phyloP scores from a whole-genome alignment of 768 basidiomycete genomes.

The Suillus occidentalis region DNA sequence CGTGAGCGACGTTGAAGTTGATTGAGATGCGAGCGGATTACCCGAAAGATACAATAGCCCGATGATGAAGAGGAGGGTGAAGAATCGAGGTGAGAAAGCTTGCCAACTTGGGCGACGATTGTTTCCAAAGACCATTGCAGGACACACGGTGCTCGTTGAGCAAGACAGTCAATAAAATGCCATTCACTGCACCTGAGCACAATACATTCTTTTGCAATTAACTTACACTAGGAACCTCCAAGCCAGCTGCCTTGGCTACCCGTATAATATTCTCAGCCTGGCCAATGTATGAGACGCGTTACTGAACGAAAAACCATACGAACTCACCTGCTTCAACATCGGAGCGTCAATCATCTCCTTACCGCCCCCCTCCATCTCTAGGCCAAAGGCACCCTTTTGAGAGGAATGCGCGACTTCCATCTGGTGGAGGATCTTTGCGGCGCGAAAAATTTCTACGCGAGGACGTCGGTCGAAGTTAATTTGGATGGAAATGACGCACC shows the following conservation, averaged over 20 bases:
- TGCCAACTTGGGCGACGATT: background rate
- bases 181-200: background rate
- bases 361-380: slow-evolving; percentile 53
- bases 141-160: background rate
- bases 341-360: slow-evolving; percentile 91
- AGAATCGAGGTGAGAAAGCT: background rate
- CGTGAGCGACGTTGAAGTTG: background rate
- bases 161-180: background rate
- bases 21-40: background rate
- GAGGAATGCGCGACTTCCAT: slow-evolving; percentile 60
- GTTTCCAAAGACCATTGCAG: background rate
- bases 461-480: background rate
- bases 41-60: background rate
- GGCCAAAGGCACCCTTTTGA: slow-evolving; percentile 67
- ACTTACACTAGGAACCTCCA: slow-evolving; percentile 48
- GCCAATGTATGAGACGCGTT: slow-evolving; percentile 1
- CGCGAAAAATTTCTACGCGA: slow-evolving; percentile 68
- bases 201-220: slow-evolving; percentile 10
- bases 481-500: slow-evolving; percentile 41
- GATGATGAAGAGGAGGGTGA: background rate
- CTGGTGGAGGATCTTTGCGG: slow-evolving; percentile 65
- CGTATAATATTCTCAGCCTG: slow-evolving; percentile 54
- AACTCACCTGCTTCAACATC: slow-evolving; percentile 76
- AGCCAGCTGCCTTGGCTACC: slow-evolving; percentile 53
- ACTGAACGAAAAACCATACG: slow-evolving; percentile 1